Evolutionary conservation across 495 filamentous ascomycete species (phyloP), one percentile per base, ranked within the genome.

Genomic region (Aspergillus sparsus): DNA sequence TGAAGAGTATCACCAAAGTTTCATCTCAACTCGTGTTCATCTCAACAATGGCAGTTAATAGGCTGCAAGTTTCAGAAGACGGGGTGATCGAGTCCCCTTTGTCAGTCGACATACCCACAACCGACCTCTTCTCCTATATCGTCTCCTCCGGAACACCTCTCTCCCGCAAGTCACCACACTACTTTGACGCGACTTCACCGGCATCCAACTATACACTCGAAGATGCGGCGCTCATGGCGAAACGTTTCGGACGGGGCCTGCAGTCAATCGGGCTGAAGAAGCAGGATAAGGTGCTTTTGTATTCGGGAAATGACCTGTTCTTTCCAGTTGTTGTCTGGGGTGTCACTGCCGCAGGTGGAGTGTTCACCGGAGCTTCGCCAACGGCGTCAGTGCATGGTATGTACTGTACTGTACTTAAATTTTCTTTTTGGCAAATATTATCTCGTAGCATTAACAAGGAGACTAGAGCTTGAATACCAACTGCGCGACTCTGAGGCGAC

Each of bases 381-480:
- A n/a, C 49, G 10, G 49, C 49, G 10, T 34, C 16, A 13, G 49
- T 13, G 31, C 9, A 21, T 32, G 49, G 49, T 53, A 10, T 8
- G 49, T 53, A 27, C 21, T 1, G 3, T 27, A 1, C 21, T 27
- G 1, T n/a, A n/a, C n/a, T 18, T 27, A 27, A 1, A 2, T n/a
- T 41, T 41, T 41, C 4, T 41, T 41, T 11, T n/a, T 4, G n/a
- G 37, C 8, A 9, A 41, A 41, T 27, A 27, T 27, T 27, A 27
- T 1, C 1, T 27, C 10, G 3, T 34, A 27, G 4, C 7, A 0
- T 6, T 21, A 53, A 32, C 4, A 13, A 5, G 6, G 18, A 5
- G 49, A 34, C 7, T n/a, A 53, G 49, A 53, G 18, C 49, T 53
- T 7, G 16, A 31, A 33, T 53, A 53, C 18, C 49, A 53, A 53